Base-by-base conservation (phyloP, 371 early-diverging fungal genomes). In the Saksenaea vasiformis region DNA sequence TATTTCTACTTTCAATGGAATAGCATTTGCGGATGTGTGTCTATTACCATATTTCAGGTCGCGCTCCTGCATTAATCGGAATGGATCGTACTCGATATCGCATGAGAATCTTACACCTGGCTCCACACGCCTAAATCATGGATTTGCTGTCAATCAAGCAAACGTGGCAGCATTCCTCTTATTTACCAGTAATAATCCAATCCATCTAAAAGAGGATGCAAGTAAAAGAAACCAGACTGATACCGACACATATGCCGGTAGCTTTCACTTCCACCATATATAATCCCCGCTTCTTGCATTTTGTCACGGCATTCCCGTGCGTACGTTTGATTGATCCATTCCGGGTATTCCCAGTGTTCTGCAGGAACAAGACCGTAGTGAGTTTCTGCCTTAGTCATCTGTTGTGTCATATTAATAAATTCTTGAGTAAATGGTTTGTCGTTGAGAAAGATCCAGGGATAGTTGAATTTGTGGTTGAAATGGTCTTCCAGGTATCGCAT, bases 151-250 rank as follows among this genome's bases (percentile, higher is more conserved):
- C 27, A 5, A 37, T 65, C 58, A 26, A 54, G 36, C 5, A 24
- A 24, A n/a, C n/a, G n/a, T 8, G 14, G 13, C 27, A 31, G 8
- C 8, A 4, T 2, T 36, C 1, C 10, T 44, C 5, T 51, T 68
- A 64, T 85, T 72, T 86, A 92, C 99, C 99, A 99, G 74, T 97
- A 99, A 73, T 90, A 98, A 55, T 96, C 93, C 60, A 88, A 93
- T 28, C 86, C 75, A n/a, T 83, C 71, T 62, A 95, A 67, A 8
- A 92, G 70, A 17, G 89, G 90, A 70, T 97, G 95, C 65, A 84
- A 70, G 76, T 86, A 95, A 68, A 99, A 94, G 69, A 92, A 89
- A 1, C 98, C 97, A 2, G 95, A 95, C 58, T 86, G 83, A 59
- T 72, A 86, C 78, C 93, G 80, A 74, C 97, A 97, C 97, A 97